Base-by-base conservation (phyloP, 2,329 filamentous ascomycete species). In the Thermomyces lanuginosus region DNA sequence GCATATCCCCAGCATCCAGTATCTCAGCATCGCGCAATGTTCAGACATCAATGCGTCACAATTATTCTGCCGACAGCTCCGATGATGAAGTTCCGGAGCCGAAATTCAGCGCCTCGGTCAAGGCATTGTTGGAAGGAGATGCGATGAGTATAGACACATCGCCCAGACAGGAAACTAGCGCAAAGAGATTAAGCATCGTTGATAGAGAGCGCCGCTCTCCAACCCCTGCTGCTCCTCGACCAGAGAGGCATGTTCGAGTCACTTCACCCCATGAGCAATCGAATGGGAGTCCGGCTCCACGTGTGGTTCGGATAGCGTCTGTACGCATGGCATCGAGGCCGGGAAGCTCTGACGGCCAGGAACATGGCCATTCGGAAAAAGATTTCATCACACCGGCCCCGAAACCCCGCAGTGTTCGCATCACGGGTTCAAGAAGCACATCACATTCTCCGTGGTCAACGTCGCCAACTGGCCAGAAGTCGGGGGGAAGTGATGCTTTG, bases 31-130 rank as follows among this genome's bases (percentile, higher is more conserved):
- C 29, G 18, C 33, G 36, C 23, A 36, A 39, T 16, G 36, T 40
- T n/a, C 31, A 32, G 24, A 27, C 30, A 21, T 37, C 41, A 4
- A 24, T 42, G 2, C 33, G 47, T 3, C 43, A 42, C 24, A 40
- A 45, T 10, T 51, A 45, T 36, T 55, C 60, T 1, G 75, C 80
- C 41, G 84, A 92, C 47, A 92, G 81, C 60, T 92, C 84, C 13
- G 86, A 93, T 54, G 86, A 93, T 44, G 86, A 93, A 54, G 80
- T 91, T 15, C 78, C 79, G 9, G 76, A 81, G 40, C 83, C 83
- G 42, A 91, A 89, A 58, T 77, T 93, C 48, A 93, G 83, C 49
- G 83, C 84, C 42, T 69, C 89, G 39, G 92, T 86, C 25, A 86
- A 89, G 47, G 84, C 82, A 11, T 63, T 93, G 9, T 64, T 93